Conservation (phyloP, 768 basidiomycete species). For the Mycena galopus region DNA sequence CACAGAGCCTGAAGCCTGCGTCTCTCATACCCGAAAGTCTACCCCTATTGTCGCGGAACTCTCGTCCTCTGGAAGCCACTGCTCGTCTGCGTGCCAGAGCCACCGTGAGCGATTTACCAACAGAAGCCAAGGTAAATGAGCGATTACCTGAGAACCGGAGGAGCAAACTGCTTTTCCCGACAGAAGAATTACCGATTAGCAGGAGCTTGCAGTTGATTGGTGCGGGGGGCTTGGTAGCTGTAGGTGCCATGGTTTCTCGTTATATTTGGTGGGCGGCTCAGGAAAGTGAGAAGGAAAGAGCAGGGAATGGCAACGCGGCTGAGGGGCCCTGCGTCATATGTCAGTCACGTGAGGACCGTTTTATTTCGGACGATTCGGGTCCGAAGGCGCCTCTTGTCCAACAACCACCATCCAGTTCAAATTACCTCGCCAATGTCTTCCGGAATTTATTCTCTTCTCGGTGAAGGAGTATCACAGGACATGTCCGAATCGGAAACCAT, state of each 20-base stretch:
- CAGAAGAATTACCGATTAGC: slow-evolving; percentile 89
- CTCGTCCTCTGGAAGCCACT: slow-evolving; percentile 94
- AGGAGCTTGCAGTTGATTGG: slow-evolving; percentile 86
- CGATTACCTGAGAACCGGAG: slow-evolving; percentile 80
- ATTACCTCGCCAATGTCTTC: neutral
- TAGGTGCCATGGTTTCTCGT: slow-evolving; percentile 26
- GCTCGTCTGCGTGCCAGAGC: slow-evolving; percentile 68
- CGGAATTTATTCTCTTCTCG: neutral
- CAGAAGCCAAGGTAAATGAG: no score
- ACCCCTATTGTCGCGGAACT: slow-evolving; percentile 88
- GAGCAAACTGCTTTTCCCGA: slow-evolving; percentile 92
- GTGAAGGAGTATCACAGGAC: neutral
- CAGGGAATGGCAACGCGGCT: neutral
- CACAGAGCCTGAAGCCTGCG: neutral
- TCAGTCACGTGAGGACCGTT: neutral
- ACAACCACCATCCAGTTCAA: no score
- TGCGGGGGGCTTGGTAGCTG: slow-evolving; percentile 41
- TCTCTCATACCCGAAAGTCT: slow-evolving; percentile 78
- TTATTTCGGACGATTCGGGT: no score
- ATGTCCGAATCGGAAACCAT: slow-evolving; percentile 39
- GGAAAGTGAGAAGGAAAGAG: neutral
- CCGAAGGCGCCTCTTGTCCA: no score
- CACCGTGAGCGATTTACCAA: no score
- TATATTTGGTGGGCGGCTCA: neutral
- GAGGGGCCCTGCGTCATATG: neutral